Evolutionary conservation across 345 rosid species (phyloP).

Genomic region (Noccaea bulbosa): DNA sequence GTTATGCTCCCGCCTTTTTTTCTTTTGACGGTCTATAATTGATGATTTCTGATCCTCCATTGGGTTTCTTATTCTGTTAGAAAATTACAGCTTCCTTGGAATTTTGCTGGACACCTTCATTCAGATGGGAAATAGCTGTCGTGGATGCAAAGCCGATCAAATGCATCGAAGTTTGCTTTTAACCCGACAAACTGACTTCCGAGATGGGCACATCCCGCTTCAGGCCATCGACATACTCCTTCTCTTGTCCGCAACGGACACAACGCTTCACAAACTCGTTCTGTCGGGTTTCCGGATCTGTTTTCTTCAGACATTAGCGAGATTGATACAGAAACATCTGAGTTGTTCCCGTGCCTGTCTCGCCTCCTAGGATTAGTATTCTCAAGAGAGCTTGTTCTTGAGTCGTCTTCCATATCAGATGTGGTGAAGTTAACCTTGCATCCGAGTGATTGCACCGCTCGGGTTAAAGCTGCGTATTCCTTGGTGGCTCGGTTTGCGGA

Average conservation of each 20-base stretch:
- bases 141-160: conserved; percentile 73
- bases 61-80: conserved; percentile 33
- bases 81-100: conserved; percentile 14
- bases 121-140: conserved; percentile 75
- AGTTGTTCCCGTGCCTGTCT: conserved; percentile 46
- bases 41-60: conserved; percentile 22
- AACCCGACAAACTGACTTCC: conserved; percentile 86
- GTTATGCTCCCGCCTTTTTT: conserved; percentile 37
- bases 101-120: conserved; percentile 29
- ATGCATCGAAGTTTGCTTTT: conserved; percentile 86
- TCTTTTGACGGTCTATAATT: conserved; percentile 17
- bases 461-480: conserved; percentile 71
- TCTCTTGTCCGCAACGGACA: conserved; percentile 78
- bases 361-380: conserved; percentile 37
- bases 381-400: conserved; percentile 44
- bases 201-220: conserved; percentile 83
- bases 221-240: conserved; percentile 93
- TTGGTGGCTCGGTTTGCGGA: conserved; percentile 73
- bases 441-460: conserved; percentile 85
- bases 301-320: conserved; percentile 61
- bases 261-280: conserved; percentile 63
- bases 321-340: conserved; percentile 82
- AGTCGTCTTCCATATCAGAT: conserved; percentile 58
- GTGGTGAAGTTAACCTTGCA: conserved; percentile 78
- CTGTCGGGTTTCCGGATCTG: conserved; percentile 19